phyloP scores from a whole-genome alignment of 192 early-diverging fungal genomes.

The Coemansia sp. region DNA sequence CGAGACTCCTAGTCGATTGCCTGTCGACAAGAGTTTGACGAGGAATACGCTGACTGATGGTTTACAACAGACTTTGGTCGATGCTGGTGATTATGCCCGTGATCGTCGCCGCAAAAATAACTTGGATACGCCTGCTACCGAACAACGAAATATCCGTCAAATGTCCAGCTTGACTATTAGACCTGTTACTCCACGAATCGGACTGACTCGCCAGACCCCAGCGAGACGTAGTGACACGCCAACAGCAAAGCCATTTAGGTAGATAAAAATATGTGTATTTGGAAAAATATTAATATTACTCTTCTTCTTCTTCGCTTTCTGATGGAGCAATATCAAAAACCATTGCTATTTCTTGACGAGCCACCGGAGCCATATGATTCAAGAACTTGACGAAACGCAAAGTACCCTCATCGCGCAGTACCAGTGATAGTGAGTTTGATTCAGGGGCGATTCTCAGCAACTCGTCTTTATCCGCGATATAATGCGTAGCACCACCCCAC shows the following conservation, averaged over 20 bases:
- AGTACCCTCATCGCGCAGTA: constrained; percentile 57
- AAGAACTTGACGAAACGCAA: constrained; percentile 61
- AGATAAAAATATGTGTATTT: no score
- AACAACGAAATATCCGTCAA: no score
- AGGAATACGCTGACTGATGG: neutral
- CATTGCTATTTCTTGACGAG: constrained; percentile 50
- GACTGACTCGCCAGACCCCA: neutral
- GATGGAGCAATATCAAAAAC: constrained; percentile 25
- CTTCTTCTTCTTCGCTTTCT: constrained; percentile 2
- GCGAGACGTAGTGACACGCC: no score
- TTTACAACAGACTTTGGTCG: no score
- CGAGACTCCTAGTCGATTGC: neutral
- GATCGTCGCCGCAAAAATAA: constrained; percentile 11
- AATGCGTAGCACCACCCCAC: constrained; percentile 61
- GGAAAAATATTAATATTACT: neutral
- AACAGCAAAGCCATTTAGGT: no score
- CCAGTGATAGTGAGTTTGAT: constrained; percentile 58
- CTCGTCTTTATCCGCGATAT: constrained; percentile 59
- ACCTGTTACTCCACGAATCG: constrained; percentile 27
- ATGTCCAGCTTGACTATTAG: no score
- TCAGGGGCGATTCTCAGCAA: constrained; percentile 52
- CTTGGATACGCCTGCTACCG: no score
- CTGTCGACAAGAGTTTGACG: neutral
- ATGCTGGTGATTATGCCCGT: constrained; percentile 30
- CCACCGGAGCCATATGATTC: constrained; percentile 40